phyloP scores from a whole-genome alignment of 768 basidiomycete genomes.

The Suillus subalutaceus region DNA sequence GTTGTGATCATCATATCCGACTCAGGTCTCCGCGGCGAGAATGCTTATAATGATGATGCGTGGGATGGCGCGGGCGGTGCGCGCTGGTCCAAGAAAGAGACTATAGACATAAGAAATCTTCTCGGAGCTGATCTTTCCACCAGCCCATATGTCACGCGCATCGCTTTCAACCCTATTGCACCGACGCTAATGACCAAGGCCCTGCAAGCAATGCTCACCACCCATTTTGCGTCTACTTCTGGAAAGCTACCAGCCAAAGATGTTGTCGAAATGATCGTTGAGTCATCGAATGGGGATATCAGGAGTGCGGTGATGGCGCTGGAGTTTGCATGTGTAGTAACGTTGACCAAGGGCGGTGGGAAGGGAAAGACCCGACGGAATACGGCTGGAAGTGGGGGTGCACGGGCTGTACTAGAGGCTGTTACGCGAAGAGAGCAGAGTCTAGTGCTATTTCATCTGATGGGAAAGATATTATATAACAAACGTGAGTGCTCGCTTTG shows the following conservation, averaged over 20 bases:
- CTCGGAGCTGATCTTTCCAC: constrained; percentile 68
- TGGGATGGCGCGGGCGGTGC: constrained; percentile 48
- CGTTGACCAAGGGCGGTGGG: constrained; percentile 31
- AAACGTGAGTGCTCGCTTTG: constrained; percentile 63
- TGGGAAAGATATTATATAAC: constrained; percentile 94
- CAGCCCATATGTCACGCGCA: constrained; percentile 78
- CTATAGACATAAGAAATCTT: constrained; percentile 69
- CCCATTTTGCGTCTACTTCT: constrained; percentile 44
- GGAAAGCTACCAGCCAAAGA: constrained; percentile 58
- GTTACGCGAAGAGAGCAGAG: constrained; percentile 85
- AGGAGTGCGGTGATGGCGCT: constrained; percentile 92
- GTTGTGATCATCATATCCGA: constrained; percentile 86
- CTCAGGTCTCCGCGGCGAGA: constrained; percentile 75
- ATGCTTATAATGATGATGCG: constrained; percentile 43
- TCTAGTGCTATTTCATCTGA: constrained; percentile 85
- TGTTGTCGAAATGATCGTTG: constrained; percentile 73
- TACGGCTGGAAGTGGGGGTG: constrained; percentile 16
- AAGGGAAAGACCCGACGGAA: constrained; percentile 38
- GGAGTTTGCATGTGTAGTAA: constrained; percentile 74
- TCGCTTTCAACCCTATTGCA: constrained; percentile 90
- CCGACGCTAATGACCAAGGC: constrained; percentile 83
- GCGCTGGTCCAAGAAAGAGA: constrained; percentile 54
- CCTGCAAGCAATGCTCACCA: constrained; percentile 58
- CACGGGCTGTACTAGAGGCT: constrained; percentile 59
- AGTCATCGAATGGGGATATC: constrained; percentile 87